A percentile compares a stretch with the other conserved stretches of the same genome.
phyloP scores from a whole-genome alignment of 2,329 filamentous ascomycete species.

The Alternaria incomplexa region DNA sequence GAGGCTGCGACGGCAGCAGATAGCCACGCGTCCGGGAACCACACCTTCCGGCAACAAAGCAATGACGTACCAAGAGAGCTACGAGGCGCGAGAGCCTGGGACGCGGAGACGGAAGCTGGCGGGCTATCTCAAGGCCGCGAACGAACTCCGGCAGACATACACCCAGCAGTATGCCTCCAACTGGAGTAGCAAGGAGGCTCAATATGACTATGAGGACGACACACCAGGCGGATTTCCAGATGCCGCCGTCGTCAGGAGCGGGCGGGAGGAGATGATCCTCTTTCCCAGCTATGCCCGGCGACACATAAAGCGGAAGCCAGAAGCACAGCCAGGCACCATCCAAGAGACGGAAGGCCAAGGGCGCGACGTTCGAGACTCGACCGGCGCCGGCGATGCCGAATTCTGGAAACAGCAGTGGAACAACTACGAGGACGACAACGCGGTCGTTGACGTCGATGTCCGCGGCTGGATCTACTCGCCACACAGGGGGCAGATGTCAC shows the following conservation, averaged over 20 bases:
- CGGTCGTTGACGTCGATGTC: conserved; percentile 91
- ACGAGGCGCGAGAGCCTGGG: conserved; percentile 64
- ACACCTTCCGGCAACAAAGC: conserved; percentile 30
- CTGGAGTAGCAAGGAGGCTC: conserved; percentile 55
- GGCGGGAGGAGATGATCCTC: conserved; percentile 89
- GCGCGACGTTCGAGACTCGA: conserved; percentile 51
- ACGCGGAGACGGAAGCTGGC: conserved; percentile 79
- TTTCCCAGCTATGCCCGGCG: conserved; percentile 92
- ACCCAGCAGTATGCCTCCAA: conserved; percentile 59
- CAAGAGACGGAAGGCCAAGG: conserved; percentile 50
- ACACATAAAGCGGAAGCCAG: conserved; percentile 61
- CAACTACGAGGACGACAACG: conserved; percentile 78
- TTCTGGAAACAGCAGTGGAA: conserved; percentile 84
- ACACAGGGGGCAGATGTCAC: conserved; percentile 80
- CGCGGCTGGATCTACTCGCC: conserved; percentile 94
- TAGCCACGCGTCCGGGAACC: conserved; percentile 29
- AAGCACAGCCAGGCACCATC: conserved; percentile 46
- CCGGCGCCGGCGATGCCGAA: conserved; percentile 66
- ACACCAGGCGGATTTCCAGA: conserved; percentile 84
- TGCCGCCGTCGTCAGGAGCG: conserved; percentile 77
- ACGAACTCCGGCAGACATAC: conserved; percentile 73
- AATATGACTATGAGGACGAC: conserved; percentile 51
- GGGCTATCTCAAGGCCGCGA: conserved; percentile 72
- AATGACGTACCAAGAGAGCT: conserved; percentile 45
- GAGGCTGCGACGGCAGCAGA: conserved; percentile 36